Evolutionary conservation across 2,329 filamentous ascomycete genomes (phyloP).

Genomic region (Sporothrix inflata): DNA sequence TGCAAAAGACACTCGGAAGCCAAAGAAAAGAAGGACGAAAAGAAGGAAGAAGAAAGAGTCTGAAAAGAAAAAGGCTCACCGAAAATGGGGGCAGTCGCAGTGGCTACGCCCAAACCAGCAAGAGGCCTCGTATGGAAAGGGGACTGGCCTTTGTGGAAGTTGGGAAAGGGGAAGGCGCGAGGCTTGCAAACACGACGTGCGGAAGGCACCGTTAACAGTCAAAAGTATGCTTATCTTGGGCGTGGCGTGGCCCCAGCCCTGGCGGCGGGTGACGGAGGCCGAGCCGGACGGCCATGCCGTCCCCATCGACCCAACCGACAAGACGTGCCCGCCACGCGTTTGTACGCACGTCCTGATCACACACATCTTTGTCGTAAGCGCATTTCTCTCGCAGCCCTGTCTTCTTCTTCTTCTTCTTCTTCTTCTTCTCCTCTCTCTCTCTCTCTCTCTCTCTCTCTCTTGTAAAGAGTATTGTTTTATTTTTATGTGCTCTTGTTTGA

Average conservation of each 20-base stretch:
- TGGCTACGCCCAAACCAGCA: background rate
- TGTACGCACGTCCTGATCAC: no score
- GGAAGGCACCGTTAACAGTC: no score
- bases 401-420: no score
- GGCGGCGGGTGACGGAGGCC: background rate
- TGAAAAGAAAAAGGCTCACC: background rate
- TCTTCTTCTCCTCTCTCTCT: no score
- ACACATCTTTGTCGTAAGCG: no score
- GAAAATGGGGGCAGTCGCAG: constrained; percentile 2
- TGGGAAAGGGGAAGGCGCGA: background rate
- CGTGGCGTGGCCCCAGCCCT: background rate
- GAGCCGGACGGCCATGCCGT: background rate
- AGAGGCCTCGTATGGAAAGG: background rate
- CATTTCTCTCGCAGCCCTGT: no score
- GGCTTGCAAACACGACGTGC: no score
- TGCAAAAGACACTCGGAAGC: background rate
- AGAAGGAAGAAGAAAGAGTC: background rate
- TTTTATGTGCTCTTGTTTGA: background rate
- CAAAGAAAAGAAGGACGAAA: background rate
- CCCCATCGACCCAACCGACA: no score
- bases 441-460: background rate
- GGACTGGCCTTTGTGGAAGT: background rate
- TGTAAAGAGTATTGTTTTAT: background rate
- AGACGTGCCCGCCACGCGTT: constrained; percentile 4
- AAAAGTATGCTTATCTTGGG: constrained; percentile 11